Base-by-base conservation (phyloP, 345 rosid genomes). In the Gossypium arboreum region DNA sequence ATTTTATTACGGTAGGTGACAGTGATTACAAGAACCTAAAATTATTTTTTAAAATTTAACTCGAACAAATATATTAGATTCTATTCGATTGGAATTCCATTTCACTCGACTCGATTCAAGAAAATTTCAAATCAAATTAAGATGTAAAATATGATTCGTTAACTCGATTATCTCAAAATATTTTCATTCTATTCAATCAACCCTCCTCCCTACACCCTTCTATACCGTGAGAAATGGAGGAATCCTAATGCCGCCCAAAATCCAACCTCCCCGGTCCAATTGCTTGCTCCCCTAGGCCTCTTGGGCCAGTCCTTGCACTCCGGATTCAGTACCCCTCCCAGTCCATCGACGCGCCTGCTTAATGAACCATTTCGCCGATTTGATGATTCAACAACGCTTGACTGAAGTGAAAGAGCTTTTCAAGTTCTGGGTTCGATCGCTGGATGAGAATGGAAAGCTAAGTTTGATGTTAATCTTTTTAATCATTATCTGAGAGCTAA, bases 401-500 rank as follows among this genome's bases (percentile, higher is more conserved):
- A 39, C 73, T 6, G 98, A 95, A 3, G 85, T 93, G 86, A 93
- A 89, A 82, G 82, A 89, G 85, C 73, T 86, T n/a, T 93, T 93
- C 62, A 92, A 95, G 86, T 73, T 73, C 54, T 95, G 99, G 98
- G 82, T 93, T 76, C 85, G 89, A 67, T 88, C 92, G 57, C 81
- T 90, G 63, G 99, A 91, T 76, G 81, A 77, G 80, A 83, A 72
- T 63, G 97, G 98, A 80, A 93, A 83, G 79, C 97, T 93, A 87
- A 80, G 83, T 98, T 98, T 2, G 88, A 89, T 77, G 96, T 87
- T 0, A 71, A 86, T 68, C 65, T 93, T 73, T 95, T 83, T 59
- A 95, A 95, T 83, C 88, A 85, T 66, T 95, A 95, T 80, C 84
- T 95, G 74, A 79, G 97, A 11, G 99, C 99, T 59, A 90, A 91